phyloP scores from a whole-genome alignment of 23 red algal species.

The Gracilaria domingensis region DNA sequence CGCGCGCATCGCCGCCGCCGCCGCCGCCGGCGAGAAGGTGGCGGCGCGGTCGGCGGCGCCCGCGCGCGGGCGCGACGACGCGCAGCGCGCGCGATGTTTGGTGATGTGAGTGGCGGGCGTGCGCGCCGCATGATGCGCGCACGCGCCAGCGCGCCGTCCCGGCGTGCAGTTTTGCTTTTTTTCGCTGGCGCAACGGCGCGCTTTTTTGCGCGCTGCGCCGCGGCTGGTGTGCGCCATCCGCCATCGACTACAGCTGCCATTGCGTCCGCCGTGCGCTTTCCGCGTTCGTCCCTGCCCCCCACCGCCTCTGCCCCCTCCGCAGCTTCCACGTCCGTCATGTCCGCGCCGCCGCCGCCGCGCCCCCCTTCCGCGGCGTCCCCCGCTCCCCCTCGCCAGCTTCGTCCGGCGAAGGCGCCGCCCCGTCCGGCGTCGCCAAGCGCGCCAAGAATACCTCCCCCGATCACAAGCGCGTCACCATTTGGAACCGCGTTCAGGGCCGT shows the following conservation, averaged over 20 bases:
- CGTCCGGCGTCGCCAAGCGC: background rate
- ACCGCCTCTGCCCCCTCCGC: background rate
- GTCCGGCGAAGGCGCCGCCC: background rate
- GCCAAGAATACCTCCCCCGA: slow-evolving; percentile 38
- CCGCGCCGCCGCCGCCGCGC: background rate
- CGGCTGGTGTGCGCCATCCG: no score
- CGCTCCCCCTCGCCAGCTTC: background rate
- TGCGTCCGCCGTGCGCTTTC: no score
- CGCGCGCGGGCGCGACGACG: background rate
- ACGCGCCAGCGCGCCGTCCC: no score
- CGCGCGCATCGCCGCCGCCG: background rate
- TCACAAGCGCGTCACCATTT: slow-evolving; percentile 86
- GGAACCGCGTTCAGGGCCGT: slow-evolving; percentile 88
- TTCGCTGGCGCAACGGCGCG: background rate
- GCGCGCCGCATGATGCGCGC: no score
- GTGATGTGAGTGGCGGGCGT: background rate
- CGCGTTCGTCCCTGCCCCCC: no score
- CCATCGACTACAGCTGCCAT: no score
- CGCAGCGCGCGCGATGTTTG: background rate
- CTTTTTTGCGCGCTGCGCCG: background rate
- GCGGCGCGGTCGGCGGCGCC: background rate
- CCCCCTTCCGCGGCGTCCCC: background rate
- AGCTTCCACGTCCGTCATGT: background rate
- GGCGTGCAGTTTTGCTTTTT: background rate
- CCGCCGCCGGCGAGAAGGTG: background rate